Conservation (phyloP, 345 rosid species). For the Melastoma malabathricum region DNA sequence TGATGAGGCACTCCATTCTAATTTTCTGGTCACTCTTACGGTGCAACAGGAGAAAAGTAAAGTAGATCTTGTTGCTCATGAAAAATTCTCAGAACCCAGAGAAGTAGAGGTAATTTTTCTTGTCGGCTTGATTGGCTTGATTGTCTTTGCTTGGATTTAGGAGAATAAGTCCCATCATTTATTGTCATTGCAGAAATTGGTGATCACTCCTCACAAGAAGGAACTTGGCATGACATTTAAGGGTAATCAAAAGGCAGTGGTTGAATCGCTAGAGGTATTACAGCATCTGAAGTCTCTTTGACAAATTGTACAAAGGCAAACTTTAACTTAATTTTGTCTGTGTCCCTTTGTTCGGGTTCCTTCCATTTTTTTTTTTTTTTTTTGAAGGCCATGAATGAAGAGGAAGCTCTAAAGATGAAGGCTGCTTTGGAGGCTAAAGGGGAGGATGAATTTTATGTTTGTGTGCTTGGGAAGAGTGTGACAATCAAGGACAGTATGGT, state of each 20-base stretch:
- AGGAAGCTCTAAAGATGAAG: slow-evolving; percentile 88
- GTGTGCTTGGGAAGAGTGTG: slow-evolving; percentile 56
- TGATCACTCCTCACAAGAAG: slow-evolving; percentile 61
- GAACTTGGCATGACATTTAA: slow-evolving; percentile 85
- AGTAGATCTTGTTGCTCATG: slow-evolving; percentile 66
- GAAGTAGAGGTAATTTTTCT: slow-evolving; percentile 63
- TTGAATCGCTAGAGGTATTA: slow-evolving; percentile 33
- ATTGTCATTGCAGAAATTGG: slow-evolving; percentile 49
- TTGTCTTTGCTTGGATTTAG: not conserved
- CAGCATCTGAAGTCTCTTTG: too few relatives aligned
- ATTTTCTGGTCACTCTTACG: slow-evolving; percentile 1
- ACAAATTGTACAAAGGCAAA: too few relatives aligned
- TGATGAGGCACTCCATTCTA: not conserved
- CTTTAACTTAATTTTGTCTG: too few relatives aligned
- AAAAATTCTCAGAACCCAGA: slow-evolving; percentile 71
- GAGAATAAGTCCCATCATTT: not conserved
- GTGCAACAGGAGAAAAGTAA: slow-evolving; percentile 71
- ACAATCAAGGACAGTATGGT: slow-evolving; percentile 68
- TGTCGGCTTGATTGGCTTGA: not conserved
- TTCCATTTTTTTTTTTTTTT: not conserved
- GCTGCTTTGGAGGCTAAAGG: slow-evolving; percentile 64
- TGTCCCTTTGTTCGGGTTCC: not conserved
- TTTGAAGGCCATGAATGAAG: slow-evolving; percentile 63
- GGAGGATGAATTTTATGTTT: slow-evolving; percentile 66
- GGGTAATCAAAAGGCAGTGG: slow-evolving; percentile 65